phyloP scores from a whole-genome alignment of 225 moss, liverwort and hornwort genomes.

The Marchantia paleacea region DNA sequence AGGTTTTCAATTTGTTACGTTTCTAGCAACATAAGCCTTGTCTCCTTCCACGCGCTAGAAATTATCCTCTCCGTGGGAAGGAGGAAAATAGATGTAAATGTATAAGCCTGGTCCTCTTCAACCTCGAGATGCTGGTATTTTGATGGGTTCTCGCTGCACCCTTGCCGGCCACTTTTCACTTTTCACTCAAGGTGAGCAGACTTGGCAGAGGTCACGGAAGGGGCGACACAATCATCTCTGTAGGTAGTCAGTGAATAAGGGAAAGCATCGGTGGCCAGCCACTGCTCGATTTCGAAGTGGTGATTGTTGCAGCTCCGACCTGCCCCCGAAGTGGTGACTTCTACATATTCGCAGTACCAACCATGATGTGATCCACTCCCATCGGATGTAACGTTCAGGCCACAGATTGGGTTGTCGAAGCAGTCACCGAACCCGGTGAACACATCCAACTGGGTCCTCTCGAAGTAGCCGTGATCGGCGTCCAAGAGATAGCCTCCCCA shows the following conservation, averaged over 20 bases:
- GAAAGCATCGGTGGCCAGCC: constrained; percentile 21
- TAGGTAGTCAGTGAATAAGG: constrained; percentile 18
- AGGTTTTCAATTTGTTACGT: too few species aligned
- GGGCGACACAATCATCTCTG: constrained; percentile 5
- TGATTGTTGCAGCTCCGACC: constrained; percentile 8
- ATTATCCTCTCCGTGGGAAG: too few species aligned
- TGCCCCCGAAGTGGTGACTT: constrained; percentile 13
- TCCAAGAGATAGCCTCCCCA: constrained; percentile 20
- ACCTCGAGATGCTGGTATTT: too few species aligned
- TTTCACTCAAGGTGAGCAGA: too few species aligned
- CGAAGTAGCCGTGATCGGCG: constrained; percentile 17
- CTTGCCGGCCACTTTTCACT: too few species aligned
- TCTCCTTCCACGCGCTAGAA: too few species aligned
- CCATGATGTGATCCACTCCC: constrained; percentile 18
- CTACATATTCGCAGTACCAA: constrained; percentile 18
- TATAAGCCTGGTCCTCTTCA: too few species aligned
- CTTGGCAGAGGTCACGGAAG: not conserved
- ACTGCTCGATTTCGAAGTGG: constrained; percentile 18
- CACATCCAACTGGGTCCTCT: constrained; percentile 18
- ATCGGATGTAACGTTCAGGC: constrained; percentile 22
- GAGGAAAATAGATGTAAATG: too few species aligned
- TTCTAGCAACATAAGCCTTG: too few species aligned
- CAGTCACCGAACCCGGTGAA: constrained; percentile 20
- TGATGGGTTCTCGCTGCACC: too few species aligned
- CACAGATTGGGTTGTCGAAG: constrained; percentile 17